Percentiles rank a stretch among this genome's conserved stretches.
Evolutionary conservation across 352 stramenopile genomes (phyloP).

Genomic region (Phytophthora hybrid): DNA sequence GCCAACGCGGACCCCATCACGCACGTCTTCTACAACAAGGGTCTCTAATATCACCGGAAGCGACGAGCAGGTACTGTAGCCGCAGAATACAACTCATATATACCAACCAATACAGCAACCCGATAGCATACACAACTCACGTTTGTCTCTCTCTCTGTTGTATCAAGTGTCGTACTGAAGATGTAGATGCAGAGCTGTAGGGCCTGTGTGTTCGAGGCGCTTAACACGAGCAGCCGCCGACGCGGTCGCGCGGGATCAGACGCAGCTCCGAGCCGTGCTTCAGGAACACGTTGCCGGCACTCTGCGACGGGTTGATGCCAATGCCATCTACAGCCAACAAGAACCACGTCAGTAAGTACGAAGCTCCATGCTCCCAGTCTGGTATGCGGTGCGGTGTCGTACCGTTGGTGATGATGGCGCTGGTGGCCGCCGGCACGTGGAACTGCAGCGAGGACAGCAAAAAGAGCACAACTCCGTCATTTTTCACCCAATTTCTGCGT

Average conservation of each 20-base stretch:
- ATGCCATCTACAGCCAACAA: constrained; percentile 69
- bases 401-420: constrained; percentile 91
- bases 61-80: constrained; percentile 3
- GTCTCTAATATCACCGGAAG: constrained; percentile 47
- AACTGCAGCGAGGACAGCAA: constrained; percentile 54
- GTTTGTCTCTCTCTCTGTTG: not conserved
- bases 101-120: constrained; percentile 41
- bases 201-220: not conserved
- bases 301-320: constrained; percentile 86
- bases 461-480: constrained; percentile 21
- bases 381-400: constrained; percentile 2
- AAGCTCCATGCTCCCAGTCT: not conserved
- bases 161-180: not conserved
- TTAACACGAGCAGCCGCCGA: constrained; percentile 54
- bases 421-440: constrained; percentile 79
- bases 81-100: constrained; percentile 33
- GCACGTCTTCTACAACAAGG: constrained; percentile 86
- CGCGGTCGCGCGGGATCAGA: constrained; percentile 85
- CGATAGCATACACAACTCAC: constrained; percentile 23
- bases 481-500: constrained; percentile 3
- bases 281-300: constrained; percentile 83
- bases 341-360: not conserved
- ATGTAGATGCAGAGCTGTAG: constrained; percentile 1
- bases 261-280: constrained; percentile 88
- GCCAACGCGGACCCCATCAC: constrained; percentile 41